These are phyloP conservation scores for Amanita molliuscula DNA, from an alignment of 768 basidiomycete species.

Conservation along the genomic window DNA sequence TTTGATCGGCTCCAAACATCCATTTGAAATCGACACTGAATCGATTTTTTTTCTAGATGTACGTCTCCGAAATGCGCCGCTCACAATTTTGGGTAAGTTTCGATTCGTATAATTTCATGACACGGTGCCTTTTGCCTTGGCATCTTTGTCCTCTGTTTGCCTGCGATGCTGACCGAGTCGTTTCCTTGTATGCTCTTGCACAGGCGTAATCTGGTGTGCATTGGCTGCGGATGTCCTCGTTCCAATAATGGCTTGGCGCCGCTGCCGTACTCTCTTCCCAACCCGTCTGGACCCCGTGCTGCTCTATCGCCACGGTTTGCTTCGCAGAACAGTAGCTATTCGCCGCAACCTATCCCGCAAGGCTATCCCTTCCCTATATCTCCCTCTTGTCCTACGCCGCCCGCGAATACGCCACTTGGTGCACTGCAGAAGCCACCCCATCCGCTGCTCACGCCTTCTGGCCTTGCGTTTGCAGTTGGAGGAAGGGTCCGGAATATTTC, in stretches of 20 bases:
- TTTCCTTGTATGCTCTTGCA: constrained; percentile 40
- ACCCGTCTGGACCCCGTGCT: constrained; percentile 8
- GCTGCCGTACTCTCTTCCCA: constrained; percentile 11
- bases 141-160: not conserved
- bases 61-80: constrained; percentile 59
- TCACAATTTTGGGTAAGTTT: constrained; percentile 77
- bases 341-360: constrained; percentile 2
- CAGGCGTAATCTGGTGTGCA: constrained; percentile 71
- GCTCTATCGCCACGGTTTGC: constrained; percentile 23
- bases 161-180: constrained; percentile 31
- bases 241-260: constrained; percentile 20
- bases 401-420: constrained; percentile 4
- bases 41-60: constrained; percentile 37
- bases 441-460: constrained; percentile 75
- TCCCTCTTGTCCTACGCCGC: constrained; percentile 11
- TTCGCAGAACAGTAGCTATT: constrained; percentile 9
- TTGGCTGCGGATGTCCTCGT: constrained; percentile 64
- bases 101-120: constrained; percentile 2
- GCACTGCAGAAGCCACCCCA: constrained; percentile 35
- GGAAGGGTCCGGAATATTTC: constrained; percentile 78
- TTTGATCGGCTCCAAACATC: constrained; percentile 9
- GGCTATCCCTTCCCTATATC: constrained; percentile 11
- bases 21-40: constrained; percentile 8
- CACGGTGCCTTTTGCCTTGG: constrained; percentile 3
- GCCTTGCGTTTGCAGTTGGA: constrained; percentile 63